Base-by-base conservation (phyloP, 352 stramenopile species). In the Globisporangium solare region DNA sequence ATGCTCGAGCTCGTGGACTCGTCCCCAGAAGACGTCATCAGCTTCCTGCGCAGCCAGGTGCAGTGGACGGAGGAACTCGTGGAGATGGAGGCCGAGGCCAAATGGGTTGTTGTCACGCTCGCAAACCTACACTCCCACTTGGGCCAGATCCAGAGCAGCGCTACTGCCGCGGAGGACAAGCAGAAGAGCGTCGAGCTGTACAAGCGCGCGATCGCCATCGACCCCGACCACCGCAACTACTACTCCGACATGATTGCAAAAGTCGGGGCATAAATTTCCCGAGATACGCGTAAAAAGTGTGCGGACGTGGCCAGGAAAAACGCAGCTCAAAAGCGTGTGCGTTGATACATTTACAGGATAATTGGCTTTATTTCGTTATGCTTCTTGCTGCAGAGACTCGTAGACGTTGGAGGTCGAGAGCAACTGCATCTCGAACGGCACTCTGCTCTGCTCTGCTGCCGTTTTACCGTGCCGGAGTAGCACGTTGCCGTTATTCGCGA, bases 401-500 rank as follows among this genome's bases (percentile, higher is more conserved):
- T 88, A 88, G 8, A 79, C 71, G 37, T 88, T 85, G 32, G 55
- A 60, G 2, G 74, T 86, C 31, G 66, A 73, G 39, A 89, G 76
- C 51, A 91, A 45, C 50, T 83, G 63, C 78, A 91, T 91, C 62
- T 84, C 40, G 56, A 91, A 88, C 11, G 81, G 81, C 58, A 88
- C 70, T 13, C 57, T 60, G 7, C 35, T 62, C 46, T 89, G 78
- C 12, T 94, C 77, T 6, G 70, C 63, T 10, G 75, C 75, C 6
- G 71, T 91, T 35, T 77, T 70, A 32, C 67, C 84, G 55, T 97
- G 87, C 17, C 83, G 68, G 27, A 97, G 73, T 41, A 79, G 69
- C 20, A 97, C 81, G 62, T 95, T 96, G 7, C 89, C 89, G 47
- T 74, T 95, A 68, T 96, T 97, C 17, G 89, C 88, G 18, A 97